Evolutionary conservation across 495 filamentous ascomycete species (phyloP), one percentile per base, ranked within the genome.

Genomic region (Podospora anserina): DNA sequence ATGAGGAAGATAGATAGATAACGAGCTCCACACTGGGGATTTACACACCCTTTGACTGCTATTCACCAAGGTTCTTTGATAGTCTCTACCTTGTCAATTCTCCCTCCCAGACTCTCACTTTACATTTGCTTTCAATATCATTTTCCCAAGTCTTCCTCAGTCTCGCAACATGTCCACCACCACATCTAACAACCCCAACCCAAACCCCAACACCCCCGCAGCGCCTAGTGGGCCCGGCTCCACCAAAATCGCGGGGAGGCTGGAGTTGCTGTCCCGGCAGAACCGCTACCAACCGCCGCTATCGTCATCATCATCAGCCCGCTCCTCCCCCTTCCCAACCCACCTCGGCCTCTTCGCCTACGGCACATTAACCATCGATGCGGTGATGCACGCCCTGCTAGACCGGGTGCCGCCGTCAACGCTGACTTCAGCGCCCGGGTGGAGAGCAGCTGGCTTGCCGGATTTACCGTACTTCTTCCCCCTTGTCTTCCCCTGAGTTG

Each of bases 401-500:
- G 68, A 64, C 64, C 64, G 68, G 13, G 61, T 70, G 4, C 68
- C 68, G 3, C 63, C 68, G 2, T 69, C 68, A 6, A 16, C 49
- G 19, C 0, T 5, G 1, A 62, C 34, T 19, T 9, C 27, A 16
- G 68, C 68, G 0, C 68, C 63, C 3, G 68, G 68, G 7, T 69
- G 68, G 68, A 61, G 68, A 23, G 68, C 68, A 1, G 68, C 63
- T 6, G 68, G 68, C 0, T 30, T 69, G 39, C 63, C 68, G 2
- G 68, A 55, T 44, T 58, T 69, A n/a, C 63, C 68, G 63, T 69
- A 62, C 39, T 62, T 62, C 27, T 49, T 16, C 39, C 39, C 34
- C 9, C 2, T 49, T 18, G 0, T 49, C 13, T 49, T 11, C 39
- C 39, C 39, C 9, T 49, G 15, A 1, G 9, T 3, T 16, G 9